Percentiles rank a stretch among this genome's conserved stretches.
Evolutionary conservation across 1,139 yeast genomes (phyloP).

Genomic region (Diutina rugosa): DNA sequence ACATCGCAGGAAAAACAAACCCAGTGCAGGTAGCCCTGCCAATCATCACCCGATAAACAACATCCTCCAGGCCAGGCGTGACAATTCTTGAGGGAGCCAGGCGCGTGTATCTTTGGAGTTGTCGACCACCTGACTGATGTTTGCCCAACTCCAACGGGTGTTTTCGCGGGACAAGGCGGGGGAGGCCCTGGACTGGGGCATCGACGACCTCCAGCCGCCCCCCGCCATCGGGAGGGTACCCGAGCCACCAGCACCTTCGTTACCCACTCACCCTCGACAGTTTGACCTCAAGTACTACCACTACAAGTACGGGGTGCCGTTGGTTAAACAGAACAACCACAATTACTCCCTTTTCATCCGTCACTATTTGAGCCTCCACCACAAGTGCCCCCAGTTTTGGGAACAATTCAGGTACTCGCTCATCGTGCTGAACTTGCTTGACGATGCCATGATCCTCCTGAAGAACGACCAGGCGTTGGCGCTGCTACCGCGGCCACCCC

Average conservation of each 20-base stretch:
- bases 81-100: neutral
- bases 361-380: conserved; percentile 4
- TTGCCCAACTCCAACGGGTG: conserved; percentile 1
- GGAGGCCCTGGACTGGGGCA: conserved; percentile 1
- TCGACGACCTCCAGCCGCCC: conserved; percentile 1
- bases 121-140: neutral
- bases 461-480: conserved; percentile 26
- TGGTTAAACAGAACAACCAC: conserved; percentile 4
- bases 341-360: conserved; percentile 6
- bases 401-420: conserved; percentile 31
- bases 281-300: conserved; percentile 2
- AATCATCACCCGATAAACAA: neutral
- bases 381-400: conserved; percentile 13
- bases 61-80: neutral
- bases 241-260: neutral
- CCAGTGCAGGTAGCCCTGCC: neutral
- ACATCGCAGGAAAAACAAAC: neutral
- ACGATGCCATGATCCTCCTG: conserved; percentile 29
- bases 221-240: neutral
- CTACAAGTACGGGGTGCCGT: neutral
- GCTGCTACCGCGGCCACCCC: conserved; percentile 13
- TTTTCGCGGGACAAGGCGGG: conserved; percentile 1
- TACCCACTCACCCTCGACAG: neutral
- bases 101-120: neutral
- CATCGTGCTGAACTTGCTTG: conserved; percentile 27